These are phyloP conservation scores for Paraglomus occultum DNA, from an alignment of 192 early-diverging fungal genomes.

Conservation along the genomic window DNA sequence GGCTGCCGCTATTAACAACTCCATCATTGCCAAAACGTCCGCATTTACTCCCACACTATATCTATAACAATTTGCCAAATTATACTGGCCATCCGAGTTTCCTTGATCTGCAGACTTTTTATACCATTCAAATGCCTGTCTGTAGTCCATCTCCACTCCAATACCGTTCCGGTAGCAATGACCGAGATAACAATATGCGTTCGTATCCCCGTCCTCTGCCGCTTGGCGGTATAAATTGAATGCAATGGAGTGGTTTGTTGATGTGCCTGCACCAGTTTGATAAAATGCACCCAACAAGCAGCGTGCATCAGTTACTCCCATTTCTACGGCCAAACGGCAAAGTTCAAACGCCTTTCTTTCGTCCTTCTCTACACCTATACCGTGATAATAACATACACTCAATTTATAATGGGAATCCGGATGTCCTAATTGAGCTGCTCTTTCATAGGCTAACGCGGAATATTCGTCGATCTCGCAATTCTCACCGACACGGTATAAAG, in stretches of 20 bases:
- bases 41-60: slow-evolving; percentile 63
- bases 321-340: too few species aligned
- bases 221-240: slow-evolving; percentile 62
- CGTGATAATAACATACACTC: slow-evolving; percentile 81
- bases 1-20: too few species aligned
- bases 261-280: slow-evolving; percentile 58
- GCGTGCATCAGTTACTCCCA: too few species aligned
- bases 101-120: slow-evolving; percentile 65
- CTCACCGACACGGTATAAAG: slow-evolving; percentile 62
- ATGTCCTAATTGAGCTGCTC: slow-evolving; percentile 60
- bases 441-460: slow-evolving; percentile 58
- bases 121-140: slow-evolving; percentile 67
- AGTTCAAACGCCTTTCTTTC: slow-evolving; percentile 59
- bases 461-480: slow-evolving; percentile 61
- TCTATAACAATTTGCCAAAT: slow-evolving; percentile 74
- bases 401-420: slow-evolving; percentile 61
- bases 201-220: slow-evolving; percentile 67
- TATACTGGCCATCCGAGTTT: slow-evolving; percentile 84
- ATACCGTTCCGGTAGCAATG: slow-evolving; percentile 82
- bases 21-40: too few species aligned
- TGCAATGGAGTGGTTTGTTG: slow-evolving; percentile 45
- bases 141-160: slow-evolving; percentile 56
- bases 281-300: slow-evolving; percentile 61
- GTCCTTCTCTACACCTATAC: slow-evolving; percentile 65
- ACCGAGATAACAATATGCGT: slow-evolving; percentile 81